Evolutionary conservation across 495 filamentous ascomycete species (phyloP).

Genomic region (Schizothecium vesticola): DNA sequence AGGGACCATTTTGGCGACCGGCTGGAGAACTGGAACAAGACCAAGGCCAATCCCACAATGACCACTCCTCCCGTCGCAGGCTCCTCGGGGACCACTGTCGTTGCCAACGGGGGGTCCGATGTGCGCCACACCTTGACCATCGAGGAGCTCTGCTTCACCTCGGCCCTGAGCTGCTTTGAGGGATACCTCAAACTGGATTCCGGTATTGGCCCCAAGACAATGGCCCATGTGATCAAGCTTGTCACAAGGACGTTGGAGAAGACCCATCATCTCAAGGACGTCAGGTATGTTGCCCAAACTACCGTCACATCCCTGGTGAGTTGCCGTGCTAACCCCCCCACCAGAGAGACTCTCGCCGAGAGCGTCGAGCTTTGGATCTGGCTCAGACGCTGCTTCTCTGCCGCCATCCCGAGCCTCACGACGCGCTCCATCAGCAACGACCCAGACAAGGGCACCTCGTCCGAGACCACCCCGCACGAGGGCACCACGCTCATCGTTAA

Average conservation of each 20-base stretch:
- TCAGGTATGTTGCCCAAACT: conserved; percentile 38
- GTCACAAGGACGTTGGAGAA: conserved; percentile 49
- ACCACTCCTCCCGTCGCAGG: background rate
- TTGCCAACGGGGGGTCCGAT: background rate
- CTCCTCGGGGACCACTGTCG: background rate
- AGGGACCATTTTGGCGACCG: background rate
- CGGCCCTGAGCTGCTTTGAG: conserved; percentile 49
- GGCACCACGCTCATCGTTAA: conserved; percentile 70
- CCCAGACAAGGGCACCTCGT: conserved; percentile 42
- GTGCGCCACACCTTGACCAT: conserved; percentile 23
- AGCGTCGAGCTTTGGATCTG: conserved; percentile 67
- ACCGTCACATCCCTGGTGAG: background rate
- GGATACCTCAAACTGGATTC: conserved; percentile 49
- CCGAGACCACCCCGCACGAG: conserved; percentile 42
- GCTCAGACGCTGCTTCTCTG: conserved; percentile 41
- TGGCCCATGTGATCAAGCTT: conserved; percentile 44
- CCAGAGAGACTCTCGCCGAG: conserved; percentile 50
- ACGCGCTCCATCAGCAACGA: conserved; percentile 35
- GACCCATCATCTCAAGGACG: conserved; percentile 47
- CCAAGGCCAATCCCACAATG: background rate
- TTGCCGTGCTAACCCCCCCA: conserved; percentile 6
- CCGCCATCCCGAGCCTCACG: conserved; percentile 33
- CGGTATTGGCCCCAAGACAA: conserved; percentile 43
- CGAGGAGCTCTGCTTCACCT: conserved; percentile 52
- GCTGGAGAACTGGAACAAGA: background rate